These are phyloP conservation scores for Casuarina equisetifolia DNA, from an alignment of 306 rosid species.

Conservation along the genomic window DNA sequence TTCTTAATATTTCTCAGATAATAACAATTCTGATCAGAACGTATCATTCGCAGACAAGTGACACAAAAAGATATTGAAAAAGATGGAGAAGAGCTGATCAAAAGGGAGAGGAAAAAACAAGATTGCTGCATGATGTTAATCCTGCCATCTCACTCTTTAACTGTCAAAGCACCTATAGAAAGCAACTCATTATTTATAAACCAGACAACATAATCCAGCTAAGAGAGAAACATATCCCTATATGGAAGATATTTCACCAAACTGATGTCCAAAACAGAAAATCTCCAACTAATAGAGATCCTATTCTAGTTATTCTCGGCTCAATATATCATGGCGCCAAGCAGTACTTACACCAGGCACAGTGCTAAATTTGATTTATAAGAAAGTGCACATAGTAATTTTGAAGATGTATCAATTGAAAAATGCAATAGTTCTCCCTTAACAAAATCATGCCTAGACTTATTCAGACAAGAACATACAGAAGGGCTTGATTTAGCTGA, in stretches of 20 bases:
- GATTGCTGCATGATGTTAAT: neutral
- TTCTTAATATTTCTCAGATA: no score
- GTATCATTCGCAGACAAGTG: neutral
- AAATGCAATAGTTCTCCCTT: neutral
- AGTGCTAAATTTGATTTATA: neutral
- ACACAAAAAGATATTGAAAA: neutral
- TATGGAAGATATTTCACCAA: neutral
- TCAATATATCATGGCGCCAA: neutral
- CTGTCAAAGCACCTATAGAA: neutral
- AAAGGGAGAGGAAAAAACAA: neutral
- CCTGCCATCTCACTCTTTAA: neutral
- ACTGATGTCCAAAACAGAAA: neutral
- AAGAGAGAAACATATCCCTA: neutral
- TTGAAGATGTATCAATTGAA: neutral
- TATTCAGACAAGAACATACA: neutral
- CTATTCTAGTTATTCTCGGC: neutral
- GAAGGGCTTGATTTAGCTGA: neutral
- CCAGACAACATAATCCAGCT: neutral
- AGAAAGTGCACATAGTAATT: neutral
- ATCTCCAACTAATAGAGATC: neutral
- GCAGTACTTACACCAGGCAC: neutral
- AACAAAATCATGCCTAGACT: neutral
- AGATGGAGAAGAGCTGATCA: neutral
- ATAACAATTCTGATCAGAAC: neutral
- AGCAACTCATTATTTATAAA: neutral